These are phyloP conservation scores for Citrullus mucosospermus DNA, from an alignment of 306 rosid genomes.

Conservation along the genomic window DNA sequence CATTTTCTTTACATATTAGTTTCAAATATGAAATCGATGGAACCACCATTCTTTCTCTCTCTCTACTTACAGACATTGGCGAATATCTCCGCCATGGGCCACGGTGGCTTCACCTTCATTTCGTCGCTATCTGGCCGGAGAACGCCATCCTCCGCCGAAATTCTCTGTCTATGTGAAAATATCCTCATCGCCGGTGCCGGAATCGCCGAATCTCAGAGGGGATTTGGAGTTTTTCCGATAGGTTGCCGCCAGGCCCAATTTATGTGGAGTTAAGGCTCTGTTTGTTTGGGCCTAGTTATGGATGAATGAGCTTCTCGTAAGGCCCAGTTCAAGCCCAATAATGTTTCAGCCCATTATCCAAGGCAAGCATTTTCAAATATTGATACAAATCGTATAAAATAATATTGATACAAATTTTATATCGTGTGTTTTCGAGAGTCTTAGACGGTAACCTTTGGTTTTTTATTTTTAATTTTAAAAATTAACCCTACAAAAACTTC, in stretches of 20 bases:
- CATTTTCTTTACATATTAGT: neutral
- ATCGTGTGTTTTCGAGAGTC: no score
- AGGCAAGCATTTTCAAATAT: neutral
- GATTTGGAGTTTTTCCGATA: neutral
- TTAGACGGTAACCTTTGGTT: no score
- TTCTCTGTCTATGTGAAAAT: neutral
- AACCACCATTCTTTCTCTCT: neutral
- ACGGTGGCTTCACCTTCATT: neutral
- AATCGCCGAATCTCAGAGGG: neutral
- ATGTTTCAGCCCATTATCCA: neutral
- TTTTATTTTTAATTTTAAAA: no score
- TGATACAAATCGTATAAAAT: no score
- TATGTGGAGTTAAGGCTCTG: neutral
- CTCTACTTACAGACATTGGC: neutral
- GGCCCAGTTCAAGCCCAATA: slow-evolving; percentile 1
- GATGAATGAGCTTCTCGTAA: neutral
- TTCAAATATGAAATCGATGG: neutral
- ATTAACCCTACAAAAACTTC: no score
- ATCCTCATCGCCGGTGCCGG: neutral
- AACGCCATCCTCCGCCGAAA: neutral
- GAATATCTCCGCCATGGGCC: neutral
- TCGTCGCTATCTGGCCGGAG: neutral
- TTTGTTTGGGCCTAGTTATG: neutral
- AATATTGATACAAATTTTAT: no score
- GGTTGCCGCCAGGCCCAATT: neutral